Evolutionary conservation across 768 basidiomycete genomes (phyloP).

Genomic region (Nevesoporus exiguus): DNA sequence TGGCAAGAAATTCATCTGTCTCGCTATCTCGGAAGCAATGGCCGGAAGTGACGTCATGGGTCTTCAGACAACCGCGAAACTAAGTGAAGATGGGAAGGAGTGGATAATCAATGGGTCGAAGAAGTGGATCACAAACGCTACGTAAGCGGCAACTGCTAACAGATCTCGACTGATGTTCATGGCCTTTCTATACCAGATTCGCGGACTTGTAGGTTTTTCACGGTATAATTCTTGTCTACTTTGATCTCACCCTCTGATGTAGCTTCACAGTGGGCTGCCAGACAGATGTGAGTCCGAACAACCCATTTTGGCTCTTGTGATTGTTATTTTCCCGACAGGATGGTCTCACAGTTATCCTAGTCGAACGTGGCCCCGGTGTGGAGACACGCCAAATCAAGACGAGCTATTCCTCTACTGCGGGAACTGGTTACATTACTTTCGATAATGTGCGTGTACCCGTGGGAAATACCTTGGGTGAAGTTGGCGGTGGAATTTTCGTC

Average conservation of each 20-base stretch:
- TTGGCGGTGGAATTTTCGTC: conserved; percentile 60
- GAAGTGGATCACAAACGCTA: conserved; percentile 67
- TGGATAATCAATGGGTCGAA: conserved; percentile 75
- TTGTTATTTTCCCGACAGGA: conserved; percentile 33
- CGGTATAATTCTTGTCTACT: background rate
- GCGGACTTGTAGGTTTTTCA: conserved; percentile 32
- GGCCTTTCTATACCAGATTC: conserved; percentile 31
- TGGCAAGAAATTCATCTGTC: conserved; percentile 67
- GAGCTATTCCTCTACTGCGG: conserved; percentile 84
- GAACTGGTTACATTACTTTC: conserved; percentile 81
- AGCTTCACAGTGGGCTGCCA: conserved; percentile 61
- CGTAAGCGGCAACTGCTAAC: conserved; percentile 28
- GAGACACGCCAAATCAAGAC: conserved; percentile 72
- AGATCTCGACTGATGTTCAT: conserved; percentile 2
- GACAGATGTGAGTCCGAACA: conserved; percentile 39
- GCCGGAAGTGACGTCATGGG: conserved; percentile 70
- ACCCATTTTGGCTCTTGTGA: conserved; percentile 17
- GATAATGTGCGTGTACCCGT: conserved; percentile 84
- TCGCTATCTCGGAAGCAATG: conserved; percentile 76
- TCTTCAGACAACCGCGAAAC: conserved; percentile 56
- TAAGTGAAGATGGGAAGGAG: conserved; percentile 62
- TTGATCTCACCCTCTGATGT: conserved; percentile 23
- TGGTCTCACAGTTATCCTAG: conserved; percentile 63
- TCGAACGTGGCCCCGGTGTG: conserved; percentile 61
- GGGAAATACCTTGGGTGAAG: conserved; percentile 73